Base-by-base conservation (phyloP, 441 rosid genomes). In the Populus hybrid region DNA sequence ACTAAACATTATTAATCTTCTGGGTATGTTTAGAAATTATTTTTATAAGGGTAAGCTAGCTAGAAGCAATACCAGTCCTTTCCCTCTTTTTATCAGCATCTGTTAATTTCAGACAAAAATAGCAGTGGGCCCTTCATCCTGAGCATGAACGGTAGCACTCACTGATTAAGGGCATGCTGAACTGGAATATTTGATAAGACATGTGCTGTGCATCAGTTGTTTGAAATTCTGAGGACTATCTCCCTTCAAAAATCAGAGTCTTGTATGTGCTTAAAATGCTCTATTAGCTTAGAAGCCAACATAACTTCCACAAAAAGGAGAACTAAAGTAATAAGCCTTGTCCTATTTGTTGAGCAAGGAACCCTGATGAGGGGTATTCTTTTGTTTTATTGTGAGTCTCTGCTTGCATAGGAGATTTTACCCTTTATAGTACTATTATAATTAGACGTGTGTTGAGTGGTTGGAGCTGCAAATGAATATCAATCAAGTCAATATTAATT, bases 161-260 rank as follows among this genome's bases (percentile, higher is more conserved):
- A 12, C 35, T 21, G 53, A 6, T 69, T 35, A 33, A 53, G 33
- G 33, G 36, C 38, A 5, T 67, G 16, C 28, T 23, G 29, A 67
- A 70, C 29, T 72, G 53, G 64, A 50, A 50, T 45, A 76, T 31
- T 18, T 31, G 63, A 53, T 36, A 63, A 59, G 72, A 74, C 42
- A 35, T 36, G 40, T 35, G 68, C 71, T 45, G 70, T 31, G 40
- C 72, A 42, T 61, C 21, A 28, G 40, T 2, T 36, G 31, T 12
- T 71, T 16, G 45, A 74, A 63, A 0, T 61, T 26, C 35, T 61
- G 26, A 42, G n/a, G 42, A 24, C 65, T 69, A 4, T 53, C 9
- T 8, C 31, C 64, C 23, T 21, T 36, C 23, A 28, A 50, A 28
- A 29, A 71, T 29, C 10, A 28, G 8, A 53, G 50, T 71, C 12